phyloP scores from a whole-genome alignment of 2,329 filamentous ascomycete genomes.

The Colletotrichum ledebouriae region DNA sequence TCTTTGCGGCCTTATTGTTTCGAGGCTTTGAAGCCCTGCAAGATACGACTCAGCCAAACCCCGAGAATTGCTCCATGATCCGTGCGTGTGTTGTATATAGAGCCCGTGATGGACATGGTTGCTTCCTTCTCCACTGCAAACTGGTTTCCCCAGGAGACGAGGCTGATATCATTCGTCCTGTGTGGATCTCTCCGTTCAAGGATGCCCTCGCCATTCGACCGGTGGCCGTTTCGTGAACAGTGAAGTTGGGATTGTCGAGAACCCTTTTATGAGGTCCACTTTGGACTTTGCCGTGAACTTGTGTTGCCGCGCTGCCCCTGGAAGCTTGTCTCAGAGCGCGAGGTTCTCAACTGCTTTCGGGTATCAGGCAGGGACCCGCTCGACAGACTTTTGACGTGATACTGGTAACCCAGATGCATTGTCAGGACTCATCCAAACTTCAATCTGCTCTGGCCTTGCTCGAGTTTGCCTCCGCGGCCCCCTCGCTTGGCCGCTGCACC shows the following conservation, averaged over 20 bases:
- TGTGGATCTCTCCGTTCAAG: constrained; percentile 4
- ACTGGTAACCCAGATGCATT: not conserved
- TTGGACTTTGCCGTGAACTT: constrained; percentile 3
- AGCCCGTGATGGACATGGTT: not conserved
- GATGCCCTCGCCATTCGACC: not conserved
- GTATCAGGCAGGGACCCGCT: constrained; percentile 39
- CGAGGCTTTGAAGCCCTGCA: constrained; percentile 9
- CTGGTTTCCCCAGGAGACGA: not conserved
- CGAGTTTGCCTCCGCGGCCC: constrained; percentile 53
- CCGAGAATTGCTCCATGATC: not conserved
- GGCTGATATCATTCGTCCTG: not conserved
- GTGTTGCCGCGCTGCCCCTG: constrained; percentile 28
- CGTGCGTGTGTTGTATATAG: not conserved
- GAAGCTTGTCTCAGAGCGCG: constrained; percentile 20
- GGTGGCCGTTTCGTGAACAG: constrained; percentile 6
- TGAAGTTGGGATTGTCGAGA: not conserved
- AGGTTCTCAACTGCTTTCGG: constrained; percentile 13
- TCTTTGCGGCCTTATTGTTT: constrained; percentile 13
- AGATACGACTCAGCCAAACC: constrained; percentile 24
- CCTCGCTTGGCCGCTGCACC: constrained; percentile 57
- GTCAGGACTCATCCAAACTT: constrained; percentile 65
- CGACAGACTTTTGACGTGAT: constrained; percentile 29
- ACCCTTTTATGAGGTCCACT: constrained; percentile 7
- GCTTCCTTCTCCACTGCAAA: constrained; percentile 10
- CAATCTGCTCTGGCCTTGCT: constrained; percentile 72